These are phyloP conservation scores for Fusarium falciforme DNA, from an alignment of 2,329 filamentous ascomycete genomes.

Conservation along the genomic window DNA sequence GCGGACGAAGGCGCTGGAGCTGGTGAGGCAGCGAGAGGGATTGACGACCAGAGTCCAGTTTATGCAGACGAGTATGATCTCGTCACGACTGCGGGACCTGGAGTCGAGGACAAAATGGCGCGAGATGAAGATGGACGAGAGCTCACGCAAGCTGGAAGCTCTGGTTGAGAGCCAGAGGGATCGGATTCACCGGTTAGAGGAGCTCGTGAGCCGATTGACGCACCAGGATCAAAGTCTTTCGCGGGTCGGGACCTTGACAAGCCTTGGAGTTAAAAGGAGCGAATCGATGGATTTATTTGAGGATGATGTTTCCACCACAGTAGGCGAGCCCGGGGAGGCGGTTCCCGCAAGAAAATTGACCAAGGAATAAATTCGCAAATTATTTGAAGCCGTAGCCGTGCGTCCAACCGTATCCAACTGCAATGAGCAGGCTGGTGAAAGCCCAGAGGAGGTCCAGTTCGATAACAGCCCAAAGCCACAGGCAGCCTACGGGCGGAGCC, in stretches of 20 bases:
- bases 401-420: constrained; percentile 59
- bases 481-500: constrained; percentile 85
- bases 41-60: constrained; percentile 59
- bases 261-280: constrained; percentile 15
- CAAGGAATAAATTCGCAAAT: background rate
- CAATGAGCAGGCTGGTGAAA: constrained; percentile 62
- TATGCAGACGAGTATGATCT: constrained; percentile 61
- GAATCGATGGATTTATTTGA: constrained; percentile 13
- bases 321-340: constrained; percentile 2
- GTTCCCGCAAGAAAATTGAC: background rate
- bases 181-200: constrained; percentile 37
- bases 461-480: constrained; percentile 94
- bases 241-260: constrained; percentile 22
- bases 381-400: constrained; percentile 60
- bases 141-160: constrained; percentile 38
- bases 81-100: constrained; percentile 53
- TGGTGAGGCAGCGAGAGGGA: constrained; percentile 59
- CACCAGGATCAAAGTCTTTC: constrained; percentile 23
- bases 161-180: constrained; percentile 42
- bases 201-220: constrained; percentile 28
- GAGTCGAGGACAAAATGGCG: constrained; percentile 48
- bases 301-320: constrained; percentile 11
- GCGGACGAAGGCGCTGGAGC: constrained; percentile 56
- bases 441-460: constrained; percentile 82
- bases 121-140: constrained; percentile 46